Conservation (phyloP, 345 rosid genomes). For the Boechera divaricarpa region DNA sequence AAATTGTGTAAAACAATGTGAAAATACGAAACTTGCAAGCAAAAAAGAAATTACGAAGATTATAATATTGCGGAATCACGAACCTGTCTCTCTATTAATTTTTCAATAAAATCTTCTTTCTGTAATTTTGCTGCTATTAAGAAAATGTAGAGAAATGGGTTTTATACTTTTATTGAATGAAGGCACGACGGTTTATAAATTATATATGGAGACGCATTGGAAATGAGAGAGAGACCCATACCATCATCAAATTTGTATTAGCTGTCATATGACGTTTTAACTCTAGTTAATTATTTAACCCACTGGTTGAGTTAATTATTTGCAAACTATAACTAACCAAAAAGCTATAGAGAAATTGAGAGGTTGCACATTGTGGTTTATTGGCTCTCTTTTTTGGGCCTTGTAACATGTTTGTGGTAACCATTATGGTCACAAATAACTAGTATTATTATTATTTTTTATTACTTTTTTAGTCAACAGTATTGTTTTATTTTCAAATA, state of each 20-base stretch:
- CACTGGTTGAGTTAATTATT: constrained; percentile 8
- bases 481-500: too few relatives aligned
- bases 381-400: background rate
- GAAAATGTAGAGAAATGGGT: constrained; percentile 27
- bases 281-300: constrained; percentile 30
- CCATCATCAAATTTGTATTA: constrained; percentile 15
- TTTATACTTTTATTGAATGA: background rate
- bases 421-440: too few relatives aligned
- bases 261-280: constrained; percentile 40
- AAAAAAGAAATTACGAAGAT: background rate
- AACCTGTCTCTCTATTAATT: constrained; percentile 21
- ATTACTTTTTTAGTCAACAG: too few relatives aligned
- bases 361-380: constrained; percentile 9
- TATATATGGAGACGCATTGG: constrained; percentile 10
- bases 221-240: constrained; percentile 8
- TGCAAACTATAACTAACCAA: constrained; percentile 1
- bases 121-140: constrained; percentile 26
- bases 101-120: constrained; percentile 9
- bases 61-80: constrained; percentile 27
- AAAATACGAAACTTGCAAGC: constrained; percentile 18
- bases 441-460: too few relatives aligned
- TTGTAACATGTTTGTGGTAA: background rate
- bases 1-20: constrained; percentile 16
- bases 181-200: constrained; percentile 3
- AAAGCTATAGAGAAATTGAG: background rate